phyloP scores from a whole-genome alignment of 352 stramenopile genomes.

The Phytophthora quininea region DNA sequence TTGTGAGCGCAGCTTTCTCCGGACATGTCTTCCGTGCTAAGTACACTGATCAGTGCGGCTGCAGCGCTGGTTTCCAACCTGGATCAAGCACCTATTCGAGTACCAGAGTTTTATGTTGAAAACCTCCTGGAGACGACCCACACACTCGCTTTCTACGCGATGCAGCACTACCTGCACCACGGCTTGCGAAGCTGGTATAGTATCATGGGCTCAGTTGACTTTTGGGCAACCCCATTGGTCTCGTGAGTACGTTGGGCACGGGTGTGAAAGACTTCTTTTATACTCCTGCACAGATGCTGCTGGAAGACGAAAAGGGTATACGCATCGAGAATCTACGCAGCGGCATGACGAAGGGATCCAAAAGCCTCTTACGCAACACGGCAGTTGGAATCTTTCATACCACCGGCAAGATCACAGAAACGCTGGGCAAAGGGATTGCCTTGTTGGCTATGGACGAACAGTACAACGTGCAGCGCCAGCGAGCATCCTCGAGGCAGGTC shows the following conservation, averaged over 20 bases:
- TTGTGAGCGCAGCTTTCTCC: conserved; percentile 60
- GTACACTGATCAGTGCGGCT: conserved; percentile 80
- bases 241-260: conserved; percentile 88
- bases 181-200: conserved; percentile 86
- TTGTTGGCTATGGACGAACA: conserved; percentile 88
- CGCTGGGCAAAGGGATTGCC: conserved; percentile 85
- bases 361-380: conserved; percentile 86
- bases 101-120: conserved; percentile 91
- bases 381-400: conserved; percentile 90
- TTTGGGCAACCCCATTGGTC: conserved; percentile 89
- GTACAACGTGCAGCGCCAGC: conserved; percentile 86
- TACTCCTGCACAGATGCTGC: conserved; percentile 92
- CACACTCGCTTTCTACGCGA: conserved; percentile 83
- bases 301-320: conserved; percentile 89
- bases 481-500: conserved; percentile 73
- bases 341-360: conserved; percentile 89
- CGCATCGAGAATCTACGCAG: conserved; percentile 87
- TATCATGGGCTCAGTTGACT: conserved; percentile 90
- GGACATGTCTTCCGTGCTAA: conserved; percentile 81
- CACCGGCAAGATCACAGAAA: conserved; percentile 91
- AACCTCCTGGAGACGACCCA: conserved; percentile 89
- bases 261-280: conserved; percentile 96
- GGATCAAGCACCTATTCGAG: conserved; percentile 85
- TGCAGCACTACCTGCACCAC: conserved; percentile 89
- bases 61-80: conserved; percentile 85